phyloP scores from a whole-genome alignment of 345 rosid species.

The Acer campestre region DNA sequence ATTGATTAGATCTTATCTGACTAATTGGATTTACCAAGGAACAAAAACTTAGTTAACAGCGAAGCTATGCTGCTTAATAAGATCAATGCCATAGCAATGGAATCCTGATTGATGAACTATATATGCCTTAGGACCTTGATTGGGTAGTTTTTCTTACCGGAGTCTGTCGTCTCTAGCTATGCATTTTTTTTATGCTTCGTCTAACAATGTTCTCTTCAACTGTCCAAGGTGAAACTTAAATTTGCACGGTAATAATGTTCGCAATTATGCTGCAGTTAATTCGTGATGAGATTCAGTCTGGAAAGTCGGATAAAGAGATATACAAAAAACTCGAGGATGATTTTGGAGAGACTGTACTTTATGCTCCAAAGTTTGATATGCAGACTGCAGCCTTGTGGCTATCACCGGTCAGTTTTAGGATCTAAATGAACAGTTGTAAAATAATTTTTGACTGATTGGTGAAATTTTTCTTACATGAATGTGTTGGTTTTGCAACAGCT shows the following conservation, averaged over 20 bases:
- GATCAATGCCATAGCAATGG: not conserved
- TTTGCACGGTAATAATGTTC: not conserved
- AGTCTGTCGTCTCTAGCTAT: not conserved
- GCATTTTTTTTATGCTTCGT: not conserved
- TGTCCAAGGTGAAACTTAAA: not conserved
- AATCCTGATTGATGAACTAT: not conserved
- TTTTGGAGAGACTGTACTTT: slow-evolving; percentile 93
- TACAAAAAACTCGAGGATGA: slow-evolving; percentile 91
- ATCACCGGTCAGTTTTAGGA: slow-evolving; percentile 68
- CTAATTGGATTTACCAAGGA: not conserved
- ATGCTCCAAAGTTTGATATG: slow-evolving; percentile 86
- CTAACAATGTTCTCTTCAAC: not conserved
- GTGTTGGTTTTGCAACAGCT: slow-evolving; percentile 36
- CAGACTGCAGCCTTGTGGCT: slow-evolving; percentile 95
- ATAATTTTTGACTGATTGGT: not conserved
- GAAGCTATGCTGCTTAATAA: not conserved
- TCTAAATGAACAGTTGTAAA: not conserved
- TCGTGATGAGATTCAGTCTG: slow-evolving; percentile 83
- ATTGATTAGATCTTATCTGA: not conserved
- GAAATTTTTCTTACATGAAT: slow-evolving; percentile 20
- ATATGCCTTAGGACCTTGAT: slow-evolving; percentile 3
- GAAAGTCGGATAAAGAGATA: slow-evolving; percentile 91
- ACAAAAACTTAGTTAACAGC: not conserved
- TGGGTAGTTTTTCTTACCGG: not conserved
- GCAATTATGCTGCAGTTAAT: slow-evolving; percentile 59